Evolutionary conservation across 1,284 basidiomycete genomes (phyloP), one percentile per base, ranked within the genome.

Genomic region (Chondrostereum purpureum): DNA sequence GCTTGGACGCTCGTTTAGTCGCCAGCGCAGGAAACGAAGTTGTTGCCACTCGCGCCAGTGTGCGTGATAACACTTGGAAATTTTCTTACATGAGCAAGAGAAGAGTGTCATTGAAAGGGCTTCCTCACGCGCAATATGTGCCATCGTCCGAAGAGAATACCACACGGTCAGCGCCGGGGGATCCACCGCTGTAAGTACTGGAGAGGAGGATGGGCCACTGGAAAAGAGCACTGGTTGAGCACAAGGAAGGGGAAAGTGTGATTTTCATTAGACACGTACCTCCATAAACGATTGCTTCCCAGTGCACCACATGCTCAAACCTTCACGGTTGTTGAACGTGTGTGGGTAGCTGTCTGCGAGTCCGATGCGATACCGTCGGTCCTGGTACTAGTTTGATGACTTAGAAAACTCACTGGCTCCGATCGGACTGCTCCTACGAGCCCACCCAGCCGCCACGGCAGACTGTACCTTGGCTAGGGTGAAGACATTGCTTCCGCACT

Each of bases 101-200:
- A n/a, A n/a, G n/a, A n/a, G n/a, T n/a, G n/a, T n/a, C n/a, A 33
- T 33, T 10, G 27, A 33, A 10, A 33, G 14, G 14, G 14, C 11
- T 33, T 31, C 52, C 57, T 43, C 36, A 57, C 57, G 57, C 57
- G 57, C 57, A 58, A 42, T 58, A 58, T 6, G 50, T 53, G 3
- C 57, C 57, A 17, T 46, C 44, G 4, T 50, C 49, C 33, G 53
- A 53, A 45, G 53, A 53, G 47, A 57, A 57, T 14, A 58, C 41
- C 20, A 58, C 53, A 34, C 57, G 57, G 41, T 58, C 57, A 24
- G 57, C 57, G 24, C 57, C 57, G 34, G 57, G 57, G 10, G 49
- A 52, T 24, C 54, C 55, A 22, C 57, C 57, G 19, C 34, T 49
- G 47, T 58, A 57, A 12, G 51, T 38, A 16, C 49, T 47, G 38